These are phyloP conservation scores for Acorus gramineus DNA, from an alignment of 106 monocot genomes.

Conservation along the genomic window DNA sequence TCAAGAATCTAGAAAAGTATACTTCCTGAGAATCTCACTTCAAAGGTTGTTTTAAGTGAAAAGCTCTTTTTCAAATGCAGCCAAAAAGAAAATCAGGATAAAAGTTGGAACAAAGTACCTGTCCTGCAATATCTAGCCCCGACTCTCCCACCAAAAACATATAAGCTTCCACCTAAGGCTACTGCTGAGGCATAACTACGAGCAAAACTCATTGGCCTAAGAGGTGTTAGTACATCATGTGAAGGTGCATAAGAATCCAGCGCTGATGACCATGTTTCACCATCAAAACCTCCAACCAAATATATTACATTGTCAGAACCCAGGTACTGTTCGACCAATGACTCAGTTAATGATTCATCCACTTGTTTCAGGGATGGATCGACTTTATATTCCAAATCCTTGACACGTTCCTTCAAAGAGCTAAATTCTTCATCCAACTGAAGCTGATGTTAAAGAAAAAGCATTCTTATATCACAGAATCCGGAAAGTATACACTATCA, in stretches of 20 bases:
- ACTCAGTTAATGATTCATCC: conserved; percentile 16
- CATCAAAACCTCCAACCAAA: conserved; percentile 55
- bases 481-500: not conserved
- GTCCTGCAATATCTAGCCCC: conserved; percentile 41
- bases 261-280: conserved; percentile 45
- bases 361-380: conserved; percentile 13
- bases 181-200: conserved; percentile 66
- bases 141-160: conserved; percentile 70
- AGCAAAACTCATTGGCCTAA: conserved; percentile 44
- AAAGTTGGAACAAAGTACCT: conserved; percentile 24
- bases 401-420: conserved; percentile 16
- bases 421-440: conserved; percentile 16
- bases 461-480: conserved; percentile 8
- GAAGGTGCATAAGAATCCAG: conserved; percentile 61
- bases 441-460: conserved; percentile 28
- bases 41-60: no score
- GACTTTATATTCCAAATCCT: conserved; percentile 22
- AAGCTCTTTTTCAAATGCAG: no score
- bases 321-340: conserved; percentile 19
- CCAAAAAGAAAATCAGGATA: not conserved
- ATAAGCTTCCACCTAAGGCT: conserved; percentile 41
- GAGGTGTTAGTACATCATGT: conserved; percentile 34
- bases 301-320: conserved; percentile 46
- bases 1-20: no score
- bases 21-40: no score